Conservation (phyloP, 768 basidiomycete genomes). For the Tricholoma sp. region DNA sequence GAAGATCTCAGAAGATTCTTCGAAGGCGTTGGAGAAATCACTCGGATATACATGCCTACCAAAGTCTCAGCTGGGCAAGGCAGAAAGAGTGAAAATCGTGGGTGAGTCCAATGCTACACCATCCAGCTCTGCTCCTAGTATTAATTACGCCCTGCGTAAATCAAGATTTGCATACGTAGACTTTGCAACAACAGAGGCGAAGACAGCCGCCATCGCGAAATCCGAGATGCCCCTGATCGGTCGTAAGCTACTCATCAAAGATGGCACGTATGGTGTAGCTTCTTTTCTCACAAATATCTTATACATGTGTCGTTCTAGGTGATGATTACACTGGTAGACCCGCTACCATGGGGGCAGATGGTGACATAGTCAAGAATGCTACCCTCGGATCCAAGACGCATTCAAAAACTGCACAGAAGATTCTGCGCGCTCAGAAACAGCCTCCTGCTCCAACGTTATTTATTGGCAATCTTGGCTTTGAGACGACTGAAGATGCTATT, state of each 20-base stretch:
- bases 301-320: constrained; percentile 37
- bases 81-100: constrained; percentile 64
- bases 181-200: constrained; percentile 74
- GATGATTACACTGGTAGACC: constrained; percentile 73
- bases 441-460: constrained; percentile 83
- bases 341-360: constrained; percentile 33
- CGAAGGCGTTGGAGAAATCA: constrained; percentile 66
- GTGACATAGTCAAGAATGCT: constrained; percentile 19
- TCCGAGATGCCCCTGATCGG: constrained; percentile 85
- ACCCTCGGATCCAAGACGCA: constrained; percentile 32
- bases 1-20: constrained; percentile 71
- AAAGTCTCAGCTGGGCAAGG: constrained; percentile 49
- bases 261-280: constrained; percentile 46
- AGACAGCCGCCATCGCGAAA: constrained; percentile 67
- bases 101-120: constrained; percentile 44
- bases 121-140: not conserved
- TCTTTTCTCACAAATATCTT: not conserved
- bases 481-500: constrained; percentile 76
- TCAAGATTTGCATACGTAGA: constrained; percentile 94
- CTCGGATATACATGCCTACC: constrained; percentile 82
- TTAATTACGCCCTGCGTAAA: not conserved
- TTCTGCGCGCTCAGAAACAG: constrained; percentile 75
- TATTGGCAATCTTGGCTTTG: constrained; percentile 90
- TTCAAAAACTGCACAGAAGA: constrained; percentile 74
- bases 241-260: constrained; percentile 88